Conservation (phyloP, 2,329 filamentous ascomycete genomes). For the Rutstroemia sp. region DNA sequence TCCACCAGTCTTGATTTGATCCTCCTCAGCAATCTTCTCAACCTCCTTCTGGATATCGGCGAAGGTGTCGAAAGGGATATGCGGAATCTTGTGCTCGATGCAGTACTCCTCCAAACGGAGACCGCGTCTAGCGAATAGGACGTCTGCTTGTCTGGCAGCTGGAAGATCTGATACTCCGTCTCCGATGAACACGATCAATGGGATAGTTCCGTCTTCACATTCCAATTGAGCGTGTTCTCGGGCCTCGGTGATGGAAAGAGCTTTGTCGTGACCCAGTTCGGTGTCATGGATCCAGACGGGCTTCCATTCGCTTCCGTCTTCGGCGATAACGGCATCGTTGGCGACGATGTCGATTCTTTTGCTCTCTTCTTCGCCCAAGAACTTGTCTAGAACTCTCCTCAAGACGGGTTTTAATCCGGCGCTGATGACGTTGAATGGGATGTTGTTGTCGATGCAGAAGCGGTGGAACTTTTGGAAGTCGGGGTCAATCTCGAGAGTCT, state of each 20-base stretch:
- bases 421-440: constrained; percentile 64
- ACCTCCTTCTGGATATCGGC: constrained; percentile 57
- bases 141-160: constrained; percentile 58
- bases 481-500: constrained; percentile 53
- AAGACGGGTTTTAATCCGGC: constrained; percentile 60
- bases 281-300: constrained; percentile 61
- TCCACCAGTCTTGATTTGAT: constrained; percentile 53
- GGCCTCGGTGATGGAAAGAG: constrained; percentile 54
- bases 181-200: constrained; percentile 62
- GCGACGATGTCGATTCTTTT: constrained; percentile 56
- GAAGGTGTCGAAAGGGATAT: constrained; percentile 59
- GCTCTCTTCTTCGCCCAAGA: constrained; percentile 46
- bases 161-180: constrained; percentile 62
- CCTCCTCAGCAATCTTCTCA: constrained; percentile 48
- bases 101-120: constrained; percentile 61
- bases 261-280: constrained; percentile 61
- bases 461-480: constrained; percentile 57
- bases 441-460: constrained; percentile 54
- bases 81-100: constrained; percentile 50
- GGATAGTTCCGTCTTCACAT: constrained; percentile 53
- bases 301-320: constrained; percentile 54
- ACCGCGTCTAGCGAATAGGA: constrained; percentile 60
- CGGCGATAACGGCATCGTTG: constrained; percentile 54
- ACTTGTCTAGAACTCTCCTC: constrained; percentile 53
- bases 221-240: constrained; percentile 45